A percentile compares a stretch with the other conserved stretches of the same genome.
phyloP scores from a whole-genome alignment of 75 land plant genomes.

The Pinus taeda region DNA sequence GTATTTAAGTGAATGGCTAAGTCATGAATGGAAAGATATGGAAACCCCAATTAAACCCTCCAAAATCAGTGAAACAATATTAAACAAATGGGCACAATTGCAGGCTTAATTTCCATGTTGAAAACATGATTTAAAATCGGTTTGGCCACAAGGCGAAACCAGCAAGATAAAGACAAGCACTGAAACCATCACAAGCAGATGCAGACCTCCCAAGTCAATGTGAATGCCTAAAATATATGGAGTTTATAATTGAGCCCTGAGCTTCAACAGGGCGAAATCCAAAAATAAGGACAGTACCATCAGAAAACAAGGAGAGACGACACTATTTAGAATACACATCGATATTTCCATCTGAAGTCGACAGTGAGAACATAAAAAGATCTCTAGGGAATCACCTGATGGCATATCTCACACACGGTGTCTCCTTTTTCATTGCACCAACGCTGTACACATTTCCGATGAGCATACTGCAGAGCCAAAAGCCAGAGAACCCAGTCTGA shows the following conservation, averaged over 20 bases:
- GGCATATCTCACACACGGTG: constrained; percentile 87
- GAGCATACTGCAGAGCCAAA: constrained; percentile 74
- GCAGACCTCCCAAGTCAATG: too few species aligned
- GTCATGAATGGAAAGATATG: too few species aligned
- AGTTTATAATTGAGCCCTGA: too few species aligned
- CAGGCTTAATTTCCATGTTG: not conserved
- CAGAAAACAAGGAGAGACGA: too few species aligned
- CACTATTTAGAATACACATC: too few species aligned
- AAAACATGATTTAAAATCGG: not conserved
- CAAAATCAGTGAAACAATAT: not conserved
- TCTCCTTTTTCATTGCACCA: constrained; percentile 98
- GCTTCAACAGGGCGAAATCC: too few species aligned
- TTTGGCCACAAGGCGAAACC: not conserved
- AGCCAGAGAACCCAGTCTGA: not conserved
- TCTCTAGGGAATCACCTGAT: constrained; percentile 47
- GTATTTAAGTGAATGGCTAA: not conserved
- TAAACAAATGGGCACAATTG: not conserved
- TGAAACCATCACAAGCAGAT: too few species aligned
- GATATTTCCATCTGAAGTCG: constrained; percentile 22
- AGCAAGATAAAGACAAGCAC: not conserved
- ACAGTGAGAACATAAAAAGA: too few species aligned
- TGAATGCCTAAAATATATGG: too few species aligned
- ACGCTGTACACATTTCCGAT: constrained; percentile 79
- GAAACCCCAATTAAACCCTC: not conserved
- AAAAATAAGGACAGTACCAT: too few species aligned